Percentiles rank a stretch among this genome's conserved stretches.
Conservation (phyloP, 805 yeast genomes). For the Nakazawaea populi region DNA sequence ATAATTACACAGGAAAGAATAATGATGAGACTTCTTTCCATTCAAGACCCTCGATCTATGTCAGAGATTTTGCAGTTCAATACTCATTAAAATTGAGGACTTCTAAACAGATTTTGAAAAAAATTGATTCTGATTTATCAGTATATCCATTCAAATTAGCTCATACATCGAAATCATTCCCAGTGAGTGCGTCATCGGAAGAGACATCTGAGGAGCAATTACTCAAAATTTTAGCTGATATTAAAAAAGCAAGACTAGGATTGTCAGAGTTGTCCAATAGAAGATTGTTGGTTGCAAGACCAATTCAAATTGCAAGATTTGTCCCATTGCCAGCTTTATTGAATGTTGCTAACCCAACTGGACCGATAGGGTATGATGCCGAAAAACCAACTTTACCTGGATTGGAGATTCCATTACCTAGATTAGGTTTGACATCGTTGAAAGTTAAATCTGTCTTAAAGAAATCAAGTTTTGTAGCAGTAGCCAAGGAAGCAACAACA, state of each 20-base stretch:
- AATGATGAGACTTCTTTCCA: constrained; percentile 44
- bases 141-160: constrained; percentile 91
- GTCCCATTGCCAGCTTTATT: constrained; percentile 64
- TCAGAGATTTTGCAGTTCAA: constrained; percentile 74
- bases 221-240: constrained; percentile 42
- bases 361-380: constrained; percentile 62
- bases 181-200: constrained; percentile 36
- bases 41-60: constrained; percentile 64
- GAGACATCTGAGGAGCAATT: constrained; percentile 33
- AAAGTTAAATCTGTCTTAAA: constrained; percentile 60
- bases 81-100: constrained; percentile 73
- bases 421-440: constrained; percentile 64
- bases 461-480: constrained; percentile 45
- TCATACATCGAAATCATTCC: constrained; percentile 60
- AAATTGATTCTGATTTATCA: constrained; percentile 67
- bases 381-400: constrained; percentile 63
- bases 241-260: constrained; percentile 66
- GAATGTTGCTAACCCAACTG: constrained; percentile 60
- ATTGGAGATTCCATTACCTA: constrained; percentile 69
- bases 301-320: constrained; percentile 67
- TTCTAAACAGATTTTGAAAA: constrained; percentile 63
- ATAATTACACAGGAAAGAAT: constrained; percentile 57
- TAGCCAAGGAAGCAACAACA: constrained; percentile 77
- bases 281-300: constrained; percentile 68
- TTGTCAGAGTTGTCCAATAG: constrained; percentile 75